Conservation (phyloP, 2,329 filamentous ascomycete species). For the Westerdykella sp. region DNA sequence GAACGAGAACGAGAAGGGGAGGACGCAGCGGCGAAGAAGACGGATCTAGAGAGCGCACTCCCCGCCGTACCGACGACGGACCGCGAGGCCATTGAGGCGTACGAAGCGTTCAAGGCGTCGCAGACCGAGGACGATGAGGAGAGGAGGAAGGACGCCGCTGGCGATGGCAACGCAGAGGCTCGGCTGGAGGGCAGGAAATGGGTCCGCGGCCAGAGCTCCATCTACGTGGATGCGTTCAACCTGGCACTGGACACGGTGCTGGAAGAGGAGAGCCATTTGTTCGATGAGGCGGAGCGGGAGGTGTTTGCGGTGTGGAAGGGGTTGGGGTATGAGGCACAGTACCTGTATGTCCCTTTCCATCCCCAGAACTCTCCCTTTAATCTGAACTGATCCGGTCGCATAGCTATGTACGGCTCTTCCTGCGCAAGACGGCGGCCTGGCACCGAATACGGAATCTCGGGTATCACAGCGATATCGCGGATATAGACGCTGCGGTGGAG, state of each 20-base stretch:
- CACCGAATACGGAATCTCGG: slow-evolving; percentile 71
- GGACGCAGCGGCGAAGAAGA: slow-evolving; percentile 37
- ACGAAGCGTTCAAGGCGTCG: slow-evolving; percentile 63
- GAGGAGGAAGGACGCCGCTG: slow-evolving; percentile 6
- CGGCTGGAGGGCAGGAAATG: slow-evolving; percentile 57
- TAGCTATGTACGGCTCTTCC: slow-evolving; percentile 85
- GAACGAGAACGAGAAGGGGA: slow-evolving; percentile 18
- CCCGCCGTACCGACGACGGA: slow-evolving; percentile 56
- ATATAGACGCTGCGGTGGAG: slow-evolving; percentile 60
- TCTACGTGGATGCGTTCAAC: slow-evolving; percentile 97
- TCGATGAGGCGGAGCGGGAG: slow-evolving; percentile 68
- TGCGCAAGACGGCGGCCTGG: slow-evolving; percentile 88
- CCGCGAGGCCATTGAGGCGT: slow-evolving; percentile 69
- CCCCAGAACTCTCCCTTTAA: neutral
- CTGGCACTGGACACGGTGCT: slow-evolving; percentile 83
- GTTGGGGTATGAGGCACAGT: slow-evolving; percentile 79
- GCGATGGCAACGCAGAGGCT: slow-evolving; percentile 37
- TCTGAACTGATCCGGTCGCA: neutral
- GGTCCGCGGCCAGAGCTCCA: slow-evolving; percentile 73
- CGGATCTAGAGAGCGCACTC: slow-evolving; percentile 65
- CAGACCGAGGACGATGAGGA: slow-evolving; percentile 37
- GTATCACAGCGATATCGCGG: slow-evolving; percentile 76
- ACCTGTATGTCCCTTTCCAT: slow-evolving; percentile 57
- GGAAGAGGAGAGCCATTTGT: slow-evolving; percentile 81
- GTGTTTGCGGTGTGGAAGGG: slow-evolving; percentile 71